phyloP scores from a whole-genome alignment of 306 rosid species.

The Bauhinia variegata region DNA sequence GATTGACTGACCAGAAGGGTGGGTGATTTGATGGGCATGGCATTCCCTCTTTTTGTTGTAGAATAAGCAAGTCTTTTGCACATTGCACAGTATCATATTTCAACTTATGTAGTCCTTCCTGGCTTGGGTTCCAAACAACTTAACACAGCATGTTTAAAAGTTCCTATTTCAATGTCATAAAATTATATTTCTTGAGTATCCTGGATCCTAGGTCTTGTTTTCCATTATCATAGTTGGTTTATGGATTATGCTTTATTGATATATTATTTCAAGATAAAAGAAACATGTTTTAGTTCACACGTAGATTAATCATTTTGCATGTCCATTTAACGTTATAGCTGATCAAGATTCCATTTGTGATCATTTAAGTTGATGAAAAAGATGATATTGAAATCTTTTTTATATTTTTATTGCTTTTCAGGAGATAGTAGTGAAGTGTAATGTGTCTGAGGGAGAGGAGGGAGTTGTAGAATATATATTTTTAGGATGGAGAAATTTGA shows the following conservation, averaged over 20 bases:
- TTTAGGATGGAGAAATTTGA: slow-evolving; percentile 20
- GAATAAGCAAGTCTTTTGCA: background rate
- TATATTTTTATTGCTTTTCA: slow-evolving; percentile 4
- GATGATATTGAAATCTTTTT: slow-evolving; percentile 8
- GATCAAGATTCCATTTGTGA: slow-evolving; percentile 16
- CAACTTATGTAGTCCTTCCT: too few species aligned
- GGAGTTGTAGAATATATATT: background rate
- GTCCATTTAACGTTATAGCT: background rate
- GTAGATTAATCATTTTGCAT: slow-evolving; percentile 8
- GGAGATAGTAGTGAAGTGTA: slow-evolving; percentile 4
- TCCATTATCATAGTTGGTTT: background rate
- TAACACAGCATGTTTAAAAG: too few species aligned
- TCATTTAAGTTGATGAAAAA: slow-evolving; percentile 29
- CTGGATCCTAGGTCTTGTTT: background rate
- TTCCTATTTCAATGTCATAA: too few species aligned
- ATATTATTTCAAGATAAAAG: background rate
- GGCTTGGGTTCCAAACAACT: too few species aligned
- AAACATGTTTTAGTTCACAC: slow-evolving; percentile 16
- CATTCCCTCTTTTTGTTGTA: background rate
- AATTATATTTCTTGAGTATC: slow-evolving; percentile 1
- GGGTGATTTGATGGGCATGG: background rate
- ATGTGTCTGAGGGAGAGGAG: too few species aligned
- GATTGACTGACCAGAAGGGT: slow-evolving; percentile 15
- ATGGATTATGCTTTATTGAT: slow-evolving; percentile 5
- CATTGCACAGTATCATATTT: background rate